phyloP scores from a whole-genome alignment of 495 filamentous ascomycete species.

The Podospora fimiseda region DNA sequence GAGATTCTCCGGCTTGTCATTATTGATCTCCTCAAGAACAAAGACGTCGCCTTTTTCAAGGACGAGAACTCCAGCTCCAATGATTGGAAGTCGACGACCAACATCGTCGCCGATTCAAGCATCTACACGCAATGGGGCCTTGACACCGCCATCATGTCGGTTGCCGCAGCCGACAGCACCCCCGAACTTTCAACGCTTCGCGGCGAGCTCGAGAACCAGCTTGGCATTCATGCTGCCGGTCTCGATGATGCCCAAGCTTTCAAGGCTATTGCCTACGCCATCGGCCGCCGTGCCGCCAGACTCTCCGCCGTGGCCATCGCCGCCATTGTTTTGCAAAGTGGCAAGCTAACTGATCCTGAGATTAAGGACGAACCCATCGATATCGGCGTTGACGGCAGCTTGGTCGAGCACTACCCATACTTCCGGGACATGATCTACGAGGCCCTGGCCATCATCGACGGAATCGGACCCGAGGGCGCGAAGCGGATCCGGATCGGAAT shows the following conservation, averaged over 20 bases:
- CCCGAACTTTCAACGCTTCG: conserved; percentile 58
- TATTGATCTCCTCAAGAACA: conserved; percentile 56
- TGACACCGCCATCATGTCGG: conserved; percentile 79
- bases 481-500: conserved; percentile 82
- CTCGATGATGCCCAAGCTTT: conserved; percentile 77
- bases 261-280: conserved; percentile 69
- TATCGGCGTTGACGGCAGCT: conserved; percentile 81
- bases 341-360: conserved; percentile 47
- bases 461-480: conserved; percentile 66
- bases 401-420: conserved; percentile 88
- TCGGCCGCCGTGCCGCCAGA: conserved; percentile 84
- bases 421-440: conserved; percentile 74
- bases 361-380: conserved; percentile 61
- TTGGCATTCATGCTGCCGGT: conserved; percentile 64
- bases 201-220: conserved; percentile 65
- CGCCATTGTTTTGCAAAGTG: conserved; percentile 70
- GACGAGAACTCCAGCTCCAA: conserved; percentile 58
- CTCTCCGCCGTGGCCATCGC: conserved; percentile 80
- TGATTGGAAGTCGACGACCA: conserved; percentile 61
- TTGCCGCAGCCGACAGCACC: conserved; percentile 68
- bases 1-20: conserved; percentile 82
- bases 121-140: conserved; percentile 83
- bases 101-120: conserved; percentile 53
- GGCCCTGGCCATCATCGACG: conserved; percentile 60
- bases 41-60: conserved; percentile 58